phyloP scores from a whole-genome alignment of 768 basidiomycete genomes.

The Pleurotus cornucopiae region DNA sequence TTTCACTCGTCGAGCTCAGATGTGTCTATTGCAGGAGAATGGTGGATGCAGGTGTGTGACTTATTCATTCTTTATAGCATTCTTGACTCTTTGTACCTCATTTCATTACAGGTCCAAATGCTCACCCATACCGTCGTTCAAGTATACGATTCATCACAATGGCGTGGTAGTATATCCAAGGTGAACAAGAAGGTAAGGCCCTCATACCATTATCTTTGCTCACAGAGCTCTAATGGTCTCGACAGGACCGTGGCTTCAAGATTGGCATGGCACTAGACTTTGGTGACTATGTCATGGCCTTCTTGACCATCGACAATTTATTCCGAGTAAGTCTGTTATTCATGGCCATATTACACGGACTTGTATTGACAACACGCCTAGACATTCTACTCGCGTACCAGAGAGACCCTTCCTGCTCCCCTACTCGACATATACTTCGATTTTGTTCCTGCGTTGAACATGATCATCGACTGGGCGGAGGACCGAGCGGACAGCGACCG shows the following conservation, averaged over 20 bases:
- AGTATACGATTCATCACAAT: not conserved
- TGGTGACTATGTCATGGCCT: slow-evolving; percentile 9
- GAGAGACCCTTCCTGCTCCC: not conserved
- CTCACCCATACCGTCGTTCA: slow-evolving; percentile 6
- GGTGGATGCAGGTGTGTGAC: slow-evolving; percentile 1
- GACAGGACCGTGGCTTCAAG: slow-evolving; percentile 2
- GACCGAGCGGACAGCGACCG: not conserved
- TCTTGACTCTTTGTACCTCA: not conserved
- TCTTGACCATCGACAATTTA: slow-evolving; percentile 8
- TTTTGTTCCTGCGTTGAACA: not conserved
- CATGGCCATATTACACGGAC: not conserved
- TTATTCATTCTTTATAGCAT: not conserved
- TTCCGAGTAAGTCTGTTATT: slow-evolving; percentile 3
- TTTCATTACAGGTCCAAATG: not conserved
- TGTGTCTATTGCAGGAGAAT: not conserved
- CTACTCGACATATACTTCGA: not conserved
- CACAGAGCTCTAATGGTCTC: not conserved
- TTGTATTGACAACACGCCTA: not conserved
- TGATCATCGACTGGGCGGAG: slow-evolving; percentile 4
- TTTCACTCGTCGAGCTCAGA: not conserved
- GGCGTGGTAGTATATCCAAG: not conserved
- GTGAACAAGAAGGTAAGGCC: not conserved
- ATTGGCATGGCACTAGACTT: slow-evolving; percentile 10
- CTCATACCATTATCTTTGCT: not conserved
- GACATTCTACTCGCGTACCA: not conserved